Base-by-base conservation (phyloP, 257 asterid genomes). In the Paulownia fortunei region DNA sequence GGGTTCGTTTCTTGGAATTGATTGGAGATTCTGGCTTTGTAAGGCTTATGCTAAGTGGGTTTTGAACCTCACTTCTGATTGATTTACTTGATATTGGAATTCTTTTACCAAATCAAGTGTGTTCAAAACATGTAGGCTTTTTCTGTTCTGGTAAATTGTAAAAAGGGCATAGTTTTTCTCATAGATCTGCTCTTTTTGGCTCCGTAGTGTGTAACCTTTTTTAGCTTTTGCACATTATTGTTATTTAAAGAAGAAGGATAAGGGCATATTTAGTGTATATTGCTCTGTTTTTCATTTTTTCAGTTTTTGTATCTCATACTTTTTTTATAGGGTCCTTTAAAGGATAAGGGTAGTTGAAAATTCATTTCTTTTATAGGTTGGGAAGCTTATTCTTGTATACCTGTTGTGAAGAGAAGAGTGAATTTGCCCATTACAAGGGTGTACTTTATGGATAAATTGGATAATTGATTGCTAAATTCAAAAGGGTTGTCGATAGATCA, bases 181-280 rank as follows among this genome's bases (percentile, higher is more conserved):
- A 39, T 77, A 82, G 88, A 84, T 87, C 88, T 84, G 84, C 79
- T 64, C 84, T 51, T 83, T 75, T 83, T 64, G 77, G 71, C 56
- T 32, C 55, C 27, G 62, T 69, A 67, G 73, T 42, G 58, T 52
- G 27, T 52, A 49, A 51, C 51, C 61, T 37, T 42, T 82, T 84
- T 76, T 75, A 66, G 82, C 85, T 77, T 83, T 80, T 78, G 76
- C 76, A 42, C 81, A 63, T 61, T 75, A 78, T 66, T 47, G 54
- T 59, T 76, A 47, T 73, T 72, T 66, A 24, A 15, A 39, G 36
- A 24, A 54, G 69, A 42, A 70, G 73, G 71, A 44, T 30, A 44
- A 74, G 58, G 65, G 73, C 39, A 7, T 59, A 19, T 32, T n/a
- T 78, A 56, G 64, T 64, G 37, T 58, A n/a, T 46, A 55, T 51